Conservation (phyloP, 164 flowering plant genomes). For the Dillenia turbinata region DNA sequence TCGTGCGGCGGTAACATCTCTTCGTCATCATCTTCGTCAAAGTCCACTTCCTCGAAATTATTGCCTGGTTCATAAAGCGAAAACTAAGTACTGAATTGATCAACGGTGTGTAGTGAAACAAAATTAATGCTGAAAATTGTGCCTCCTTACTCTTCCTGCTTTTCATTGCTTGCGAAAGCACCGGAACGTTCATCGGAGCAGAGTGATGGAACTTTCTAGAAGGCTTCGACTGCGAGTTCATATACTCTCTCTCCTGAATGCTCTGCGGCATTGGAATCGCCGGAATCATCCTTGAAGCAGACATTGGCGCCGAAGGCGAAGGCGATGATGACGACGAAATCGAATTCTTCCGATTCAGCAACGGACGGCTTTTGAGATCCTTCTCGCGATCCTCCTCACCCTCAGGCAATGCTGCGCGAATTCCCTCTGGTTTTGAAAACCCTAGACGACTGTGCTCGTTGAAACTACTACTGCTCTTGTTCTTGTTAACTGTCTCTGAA, state of each 20-base stretch:
- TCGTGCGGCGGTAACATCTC: conserved; percentile 85
- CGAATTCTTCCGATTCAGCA: conserved; percentile 29
- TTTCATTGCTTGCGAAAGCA: conserved; percentile 24
- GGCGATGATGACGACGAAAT: conserved; percentile 12
- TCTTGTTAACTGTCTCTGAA: not conserved
- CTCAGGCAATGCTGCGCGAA: conserved; percentile 52
- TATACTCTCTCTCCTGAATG: conserved; percentile 12
- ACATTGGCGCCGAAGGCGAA: conserved; percentile 11
- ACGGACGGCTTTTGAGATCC: conserved; percentile 1
- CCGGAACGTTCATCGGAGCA: conserved; percentile 64
- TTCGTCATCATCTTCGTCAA: conserved; percentile 29
- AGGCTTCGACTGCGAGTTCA: conserved; percentile 24
- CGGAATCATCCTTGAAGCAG: conserved; percentile 26
- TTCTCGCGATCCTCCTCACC: conserved; percentile 7
- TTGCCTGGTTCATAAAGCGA: not conserved
- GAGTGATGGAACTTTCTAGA: conserved; percentile 37
- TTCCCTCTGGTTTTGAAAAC: conserved; percentile 26
- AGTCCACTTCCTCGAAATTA: conserved; percentile 14
- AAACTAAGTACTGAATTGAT: too few species aligned
- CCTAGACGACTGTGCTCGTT: not conserved
- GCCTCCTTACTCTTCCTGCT: conserved; percentile 10
- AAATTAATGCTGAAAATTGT: too few species aligned
- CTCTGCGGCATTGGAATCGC: conserved; percentile 30
- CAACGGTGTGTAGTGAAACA: too few species aligned
- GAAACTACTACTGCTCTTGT: too few species aligned